Evolutionary conservation across 1,139 yeast species (phyloP), one percentile per base, ranked within the genome.

Genomic region (Yamadazyma pseudoaaseri): DNA sequence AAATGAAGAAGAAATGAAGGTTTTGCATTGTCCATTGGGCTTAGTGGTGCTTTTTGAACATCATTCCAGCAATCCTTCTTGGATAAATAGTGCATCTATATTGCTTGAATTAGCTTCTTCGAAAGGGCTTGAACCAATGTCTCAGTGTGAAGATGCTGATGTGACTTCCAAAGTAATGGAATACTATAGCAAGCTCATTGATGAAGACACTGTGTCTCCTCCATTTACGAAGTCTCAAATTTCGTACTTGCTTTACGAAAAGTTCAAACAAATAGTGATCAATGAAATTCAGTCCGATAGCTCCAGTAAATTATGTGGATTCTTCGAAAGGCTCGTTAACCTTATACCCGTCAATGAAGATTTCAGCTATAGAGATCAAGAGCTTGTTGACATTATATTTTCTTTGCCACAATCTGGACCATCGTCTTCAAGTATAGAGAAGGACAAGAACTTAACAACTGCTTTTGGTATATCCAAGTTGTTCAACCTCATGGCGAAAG

Each of bases 1-100:
- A 12, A 76, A 73, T 31, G 97, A 90, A 45, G 96, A 87, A 44
- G 97, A 87, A 44, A 86, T 86, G 83, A 60, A 81, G n/a, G 65
- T 76, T 0, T 68, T 72, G 11, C 96, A 90, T 52, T 63, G 85
- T 4, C 97, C 97, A 0, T 59, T 86, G 34, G 72, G 85, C 2
- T 55, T 87, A 1, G 45, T 86, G 13, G 63, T 76, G 1, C 43
- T 76, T 4, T 48, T 66, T 15, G 26, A 46, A 5, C 47, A 45
- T 10, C 37, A 31, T 17, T 16, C 22, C 9, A 27, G 43, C 2
- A 27, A 20, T 22, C 47, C 51, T 3, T 9, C 20, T 12, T 37
- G 41, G 41, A 14, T 32, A 16, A 18, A 13, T 3, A 47, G 76
- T 6, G 55, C 77, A 5, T 60, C 63, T 13, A 38, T 52, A 1